Evolutionary conservation across 495 filamentous ascomycete species (phyloP), one percentile per base, ranked within the genome.

Genomic region (Lichenothelia convexa): DNA sequence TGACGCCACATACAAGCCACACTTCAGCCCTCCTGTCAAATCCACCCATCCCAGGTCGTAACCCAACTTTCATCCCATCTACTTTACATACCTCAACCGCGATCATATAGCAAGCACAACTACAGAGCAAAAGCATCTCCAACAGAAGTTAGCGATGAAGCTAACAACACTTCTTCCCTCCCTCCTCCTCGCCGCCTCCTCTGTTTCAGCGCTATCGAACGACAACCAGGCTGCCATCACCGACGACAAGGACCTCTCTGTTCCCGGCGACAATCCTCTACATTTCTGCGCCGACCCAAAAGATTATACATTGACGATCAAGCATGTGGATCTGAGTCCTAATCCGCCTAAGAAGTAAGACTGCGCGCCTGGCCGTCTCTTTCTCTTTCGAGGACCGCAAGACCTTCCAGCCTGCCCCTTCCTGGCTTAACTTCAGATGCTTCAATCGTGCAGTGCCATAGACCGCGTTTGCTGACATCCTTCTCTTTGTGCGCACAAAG

Each of bases 281-380:
- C 48, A 68, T 27, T 84, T 76, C 57, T 99, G 89, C 60, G 48
- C 65, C 18, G 48, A 64, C 17, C 70, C 81, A 3, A 56, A 62
- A 18, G 55, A 59, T 19, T 56, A 82, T 45, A 64, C 78, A 35
- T 63, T 94, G 42, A 48, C 65, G 5, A 84, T 99, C 41, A 60
- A 92, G 22, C 65, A 71, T 21, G 82, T 95, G 17, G 67, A 92
- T 47, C 48, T 99, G 40, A 43, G 54, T 7, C 89, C 89, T 4
- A 95, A 99, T 53, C 89, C 89, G 16, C 89, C 89, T 16, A 40
- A 67, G 48, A 58, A 84, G 89, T 95, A 75, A 38, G 85, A 73
- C 39, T 37, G n/a, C 24, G 24, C 24, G 24, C 9, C 15, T 29
- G 24, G 9, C 9, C 9, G 15, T 13, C 9, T 13, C 24, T 29